A percentile compares a stretch with the other conserved stretches of the same genome.
These are phyloP conservation scores for Fusarium sarcochroum DNA, from an alignment of 2,329 filamentous ascomycete species.

Conservation along the genomic window DNA sequence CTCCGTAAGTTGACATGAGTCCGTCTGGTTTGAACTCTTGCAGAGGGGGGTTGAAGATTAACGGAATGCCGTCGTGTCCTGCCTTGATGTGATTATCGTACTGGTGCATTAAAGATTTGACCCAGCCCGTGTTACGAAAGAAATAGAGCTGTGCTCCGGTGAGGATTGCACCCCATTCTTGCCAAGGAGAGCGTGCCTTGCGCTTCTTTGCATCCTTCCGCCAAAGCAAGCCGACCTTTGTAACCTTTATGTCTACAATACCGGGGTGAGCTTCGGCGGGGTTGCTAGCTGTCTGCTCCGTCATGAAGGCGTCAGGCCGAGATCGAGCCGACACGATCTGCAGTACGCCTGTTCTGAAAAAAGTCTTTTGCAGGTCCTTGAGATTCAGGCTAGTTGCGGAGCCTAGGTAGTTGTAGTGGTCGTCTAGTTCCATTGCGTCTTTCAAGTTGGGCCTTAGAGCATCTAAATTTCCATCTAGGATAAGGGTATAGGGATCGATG, in stretches of 20 bases:
- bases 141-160: slow-evolving; percentile 98
- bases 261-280: slow-evolving; percentile 90
- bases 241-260: slow-evolving; percentile 96
- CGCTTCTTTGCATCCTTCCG: slow-evolving; percentile 94
- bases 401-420: slow-evolving; percentile 90
- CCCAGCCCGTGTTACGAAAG: slow-evolving; percentile 93
- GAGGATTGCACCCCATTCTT: slow-evolving; percentile 97
- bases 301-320: slow-evolving; percentile 94
- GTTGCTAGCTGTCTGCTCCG: slow-evolving; percentile 85
- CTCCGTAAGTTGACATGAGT: slow-evolving; percentile 92
- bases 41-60: slow-evolving; percentile 91
- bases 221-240: slow-evolving; percentile 95
- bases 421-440: slow-evolving; percentile 92
- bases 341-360: slow-evolving; percentile 90
- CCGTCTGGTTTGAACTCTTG: slow-evolving; percentile 94
- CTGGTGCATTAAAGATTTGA: slow-evolving; percentile 91
- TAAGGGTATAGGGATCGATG: slow-evolving; percentile 94
- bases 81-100: slow-evolving; percentile 85
- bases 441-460: slow-evolving; percentile 85
- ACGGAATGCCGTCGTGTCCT: slow-evolving; percentile 80
- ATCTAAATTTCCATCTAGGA: slow-evolving; percentile 90
- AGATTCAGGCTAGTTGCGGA: slow-evolving; percentile 83
- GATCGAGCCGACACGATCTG: slow-evolving; percentile 97
- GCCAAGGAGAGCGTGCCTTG: slow-evolving; percentile 95
- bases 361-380: slow-evolving; percentile 85